phyloP scores from a whole-genome alignment of 2,329 filamentous ascomycete species.

The Westerdykella sp. region DNA sequence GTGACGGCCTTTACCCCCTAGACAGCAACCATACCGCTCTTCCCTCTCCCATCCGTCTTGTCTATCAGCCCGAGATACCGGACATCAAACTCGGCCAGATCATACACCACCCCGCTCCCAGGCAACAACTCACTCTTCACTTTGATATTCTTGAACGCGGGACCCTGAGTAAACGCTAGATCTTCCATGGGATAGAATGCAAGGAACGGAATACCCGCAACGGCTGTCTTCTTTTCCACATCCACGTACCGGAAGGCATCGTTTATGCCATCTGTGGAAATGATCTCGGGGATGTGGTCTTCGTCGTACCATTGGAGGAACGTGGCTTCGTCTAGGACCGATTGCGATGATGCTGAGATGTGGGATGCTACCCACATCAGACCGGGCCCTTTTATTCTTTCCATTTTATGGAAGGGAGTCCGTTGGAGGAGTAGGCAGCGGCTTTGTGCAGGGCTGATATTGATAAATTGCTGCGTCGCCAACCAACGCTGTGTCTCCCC shows the following conservation, averaged over 20 bases:
- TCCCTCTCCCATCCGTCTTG: slow-evolving; percentile 7
- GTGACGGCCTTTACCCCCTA: not conserved
- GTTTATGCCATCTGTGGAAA: slow-evolving; percentile 29
- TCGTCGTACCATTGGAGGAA: slow-evolving; percentile 38
- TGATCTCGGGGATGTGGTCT: slow-evolving; percentile 37
- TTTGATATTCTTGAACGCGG: slow-evolving; percentile 32
- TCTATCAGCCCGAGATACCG: slow-evolving; percentile 15
- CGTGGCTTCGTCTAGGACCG: slow-evolving; percentile 25
- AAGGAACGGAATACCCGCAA: slow-evolving; percentile 27
- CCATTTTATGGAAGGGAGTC: not conserved
- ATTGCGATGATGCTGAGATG: slow-evolving; percentile 17
- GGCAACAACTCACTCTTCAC: slow-evolving; percentile 30
- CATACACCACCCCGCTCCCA: slow-evolving; percentile 19
- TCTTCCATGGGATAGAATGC: slow-evolving; percentile 36
- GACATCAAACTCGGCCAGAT: slow-evolving; percentile 28
- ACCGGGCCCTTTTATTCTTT: slow-evolving; percentile 22
- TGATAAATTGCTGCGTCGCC: no score
- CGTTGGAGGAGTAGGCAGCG: no score
- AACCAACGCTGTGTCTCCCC: no score
- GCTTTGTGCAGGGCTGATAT: no score
- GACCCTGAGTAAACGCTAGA: slow-evolving; percentile 28
- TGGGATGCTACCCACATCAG: slow-evolving; percentile 27
- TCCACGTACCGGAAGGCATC: slow-evolving; percentile 31
- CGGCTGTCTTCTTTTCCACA: slow-evolving; percentile 13
- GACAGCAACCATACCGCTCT: slow-evolving; percentile 7